A percentile compares a stretch with the other conserved stretches of the same genome.
phyloP scores from a whole-genome alignment of 495 filamentous ascomycete species.

The Wilcoxina mikolae region DNA sequence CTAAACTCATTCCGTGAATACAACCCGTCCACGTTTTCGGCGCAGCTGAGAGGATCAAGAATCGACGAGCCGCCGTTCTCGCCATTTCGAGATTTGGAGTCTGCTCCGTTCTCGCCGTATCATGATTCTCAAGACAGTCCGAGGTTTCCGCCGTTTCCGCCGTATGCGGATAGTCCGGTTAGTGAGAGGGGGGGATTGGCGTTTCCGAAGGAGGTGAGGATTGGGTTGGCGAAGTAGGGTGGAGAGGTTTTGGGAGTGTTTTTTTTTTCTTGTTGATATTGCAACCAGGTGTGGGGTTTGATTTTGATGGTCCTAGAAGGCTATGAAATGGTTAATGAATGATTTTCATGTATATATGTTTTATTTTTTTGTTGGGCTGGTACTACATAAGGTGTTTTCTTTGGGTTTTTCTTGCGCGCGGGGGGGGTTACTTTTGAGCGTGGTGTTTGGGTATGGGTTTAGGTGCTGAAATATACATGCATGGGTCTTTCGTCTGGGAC shows the following conservation, averaged over 20 bases:
- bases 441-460: too few relatives aligned
- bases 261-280: neutral
- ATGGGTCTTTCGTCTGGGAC: too few relatives aligned
- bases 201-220: neutral
- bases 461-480: too few relatives aligned
- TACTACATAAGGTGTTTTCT: too few relatives aligned
- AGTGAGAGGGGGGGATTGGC: neutral
- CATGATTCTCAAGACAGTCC: neutral
- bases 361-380: neutral
- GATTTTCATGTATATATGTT: neutral
- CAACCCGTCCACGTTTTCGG: constrained; percentile 26
- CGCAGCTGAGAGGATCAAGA: constrained; percentile 20
- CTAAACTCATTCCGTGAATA: constrained; percentile 21
- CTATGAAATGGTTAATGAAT: too few relatives aligned
- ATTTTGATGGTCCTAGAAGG: too few relatives aligned
- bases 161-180: constrained; percentile 1
- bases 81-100: constrained; percentile 15
- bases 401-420: too few relatives aligned
- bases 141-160: neutral
- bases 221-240: constrained; percentile 1
- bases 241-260: neutral
- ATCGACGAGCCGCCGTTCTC: constrained; percentile 16
- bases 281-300: neutral
- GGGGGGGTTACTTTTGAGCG: too few relatives aligned
- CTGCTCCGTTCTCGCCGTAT: too few relatives aligned